These are phyloP conservation scores for Fusarium oxysporum DNA, from an alignment of 2,329 filamentous ascomycete genomes.

Conservation along the genomic window DNA sequence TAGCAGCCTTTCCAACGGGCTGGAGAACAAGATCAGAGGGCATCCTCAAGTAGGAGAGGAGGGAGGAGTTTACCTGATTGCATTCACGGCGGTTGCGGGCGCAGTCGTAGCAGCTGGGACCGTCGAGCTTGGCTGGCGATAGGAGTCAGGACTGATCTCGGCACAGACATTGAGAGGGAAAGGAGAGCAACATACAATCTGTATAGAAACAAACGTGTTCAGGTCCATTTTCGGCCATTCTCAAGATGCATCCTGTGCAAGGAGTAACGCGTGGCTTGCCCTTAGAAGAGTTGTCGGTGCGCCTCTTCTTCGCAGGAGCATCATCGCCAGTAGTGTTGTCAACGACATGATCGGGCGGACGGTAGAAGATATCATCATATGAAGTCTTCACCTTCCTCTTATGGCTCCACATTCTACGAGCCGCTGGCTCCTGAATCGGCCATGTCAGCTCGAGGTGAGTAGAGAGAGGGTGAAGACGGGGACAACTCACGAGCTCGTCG, in stretches of 20 bases:
- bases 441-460: not conserved
- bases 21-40: too few species aligned
- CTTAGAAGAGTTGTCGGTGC: not conserved
- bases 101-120: not conserved
- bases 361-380: too few species aligned
- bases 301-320: not conserved
- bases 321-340: too few species aligned
- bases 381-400: too few species aligned
- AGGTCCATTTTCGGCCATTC: not conserved
- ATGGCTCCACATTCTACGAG: too few species aligned
- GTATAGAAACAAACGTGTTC: not conserved
- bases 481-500: not conserved
- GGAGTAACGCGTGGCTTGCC: too few species aligned
- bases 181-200: not conserved
- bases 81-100: too few species aligned
- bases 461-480: not conserved
- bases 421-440: too few species aligned
- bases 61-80: too few species aligned
- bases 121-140: not conserved
- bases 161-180: not conserved
- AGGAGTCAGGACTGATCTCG: not conserved
- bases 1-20: too few species aligned
- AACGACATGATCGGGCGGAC: too few species aligned
- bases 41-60: too few species aligned
- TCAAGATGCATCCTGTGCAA: not conserved